Base-by-base conservation (phyloP, 257 asterid genomes). In the Cordia subcordata region DNA sequence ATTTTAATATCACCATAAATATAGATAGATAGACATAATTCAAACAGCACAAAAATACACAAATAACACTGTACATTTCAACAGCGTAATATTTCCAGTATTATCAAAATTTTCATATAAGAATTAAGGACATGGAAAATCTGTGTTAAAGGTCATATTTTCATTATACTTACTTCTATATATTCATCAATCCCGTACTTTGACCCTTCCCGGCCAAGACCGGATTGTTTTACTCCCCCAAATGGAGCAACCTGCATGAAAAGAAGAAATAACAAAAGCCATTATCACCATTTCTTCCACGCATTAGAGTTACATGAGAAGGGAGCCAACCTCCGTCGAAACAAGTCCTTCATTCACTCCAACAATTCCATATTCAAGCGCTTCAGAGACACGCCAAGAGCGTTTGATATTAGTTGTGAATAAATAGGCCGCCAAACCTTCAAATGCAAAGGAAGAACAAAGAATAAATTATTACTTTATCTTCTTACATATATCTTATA, bases 121-220 rank as follows among this genome's bases (percentile, higher is more conserved):
- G 15, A 42, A 12, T 13, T 42, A 13, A 49, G 20, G 20, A 22
- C 54, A 49, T 17, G 23, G 54, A 49, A 42, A 12, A 42, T 15
- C 17, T 11, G 18, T 12, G 39, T 53, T 37, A n/a, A 62, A 40
- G 13, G n/a, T 17, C 1, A 15, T 6, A 11, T 0, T 9, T 55
- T 27, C 11, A 63, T 0, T 38, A 22, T 42, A 72, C 73, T 11
- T 78, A 90, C 97, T 68, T 93, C 99, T 23, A 89, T 78, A 71
- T 79, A 93, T 58, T 93, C 99, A 62, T 93, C 97, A 81, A 89
- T 73, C 70, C 97, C 99, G 13, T 93, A 93, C 67, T 89, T 89
- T 23, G 99, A 93, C 69, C 99, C 99, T 79, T 89, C 97, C 11
- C 96, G 94, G 63, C 99, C 99, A 65, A 93, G 95, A 49, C 96